Evolutionary conservation across 169 alveolate genomes (phyloP), one percentile per base, ranked within the genome.

Genomic region (Cryptosporidium baileyi): DNA sequence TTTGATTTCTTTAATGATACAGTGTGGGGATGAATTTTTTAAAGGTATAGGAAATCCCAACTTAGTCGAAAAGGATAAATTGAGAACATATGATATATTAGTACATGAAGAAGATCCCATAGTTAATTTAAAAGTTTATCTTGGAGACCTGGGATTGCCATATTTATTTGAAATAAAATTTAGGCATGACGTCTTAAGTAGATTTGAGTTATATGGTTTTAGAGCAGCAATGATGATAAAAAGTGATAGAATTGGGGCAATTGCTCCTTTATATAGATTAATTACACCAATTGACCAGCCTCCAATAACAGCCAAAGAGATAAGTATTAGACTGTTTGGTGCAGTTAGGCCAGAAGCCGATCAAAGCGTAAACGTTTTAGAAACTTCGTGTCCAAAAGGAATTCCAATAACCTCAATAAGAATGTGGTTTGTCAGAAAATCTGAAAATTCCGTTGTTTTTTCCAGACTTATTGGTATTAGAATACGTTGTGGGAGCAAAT

Each of bases 401-500:
- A 74, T 74, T 24, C 85, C 85, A 17, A 74, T 74, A 9, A 74
- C 85, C 11, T 51, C 85, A 6, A 43, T 74, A 11, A 51, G 85
- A 59, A 74, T 74, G 85, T 74, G 85, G 85, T 74, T 74, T 38
- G 85, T 74, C 3, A 74, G 74, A 24, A 74, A 74, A 60, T 52
- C 3, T 9, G 67, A 74, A 19, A 24, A 60, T 0, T 26, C 45
- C 17, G 8, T 11, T 17, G 67, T 74, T 19, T 65, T 65, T 44
- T 74, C 85, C 1, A 74, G 85, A 13, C 40, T 74, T 17, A 30
- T 74, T 34, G 85, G 85, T 19, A 28, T 74, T 13, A 52, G 85
- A 30, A 74, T 74, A 38, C 63, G 85, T 7, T 74, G 85, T 36
- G 85, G 85, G 3, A 6, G 49, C 1, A 74, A 74, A 13, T 74